Conservation (phyloP, 2,329 filamentous ascomycete species). For the Aspergillus sp. region DNA sequence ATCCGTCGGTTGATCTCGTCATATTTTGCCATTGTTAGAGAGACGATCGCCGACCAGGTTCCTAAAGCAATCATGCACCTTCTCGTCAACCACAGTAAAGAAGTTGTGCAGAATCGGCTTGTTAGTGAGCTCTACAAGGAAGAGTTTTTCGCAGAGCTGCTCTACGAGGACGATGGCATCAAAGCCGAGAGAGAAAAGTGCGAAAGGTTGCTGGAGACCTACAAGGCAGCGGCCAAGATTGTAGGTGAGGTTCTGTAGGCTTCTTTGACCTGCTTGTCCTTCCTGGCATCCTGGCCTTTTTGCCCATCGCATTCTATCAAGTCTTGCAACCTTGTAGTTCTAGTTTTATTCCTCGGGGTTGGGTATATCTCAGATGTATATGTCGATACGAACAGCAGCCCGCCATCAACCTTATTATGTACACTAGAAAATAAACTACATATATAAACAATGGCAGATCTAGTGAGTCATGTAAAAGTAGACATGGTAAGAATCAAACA, state of each 20-base stretch:
- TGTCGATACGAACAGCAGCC: background rate
- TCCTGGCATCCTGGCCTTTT: background rate
- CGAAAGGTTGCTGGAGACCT: constrained; percentile 91
- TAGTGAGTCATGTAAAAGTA: background rate
- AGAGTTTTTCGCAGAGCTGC: constrained; percentile 82
- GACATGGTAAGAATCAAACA: background rate
- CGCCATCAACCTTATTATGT: background rate
- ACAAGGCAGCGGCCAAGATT: constrained; percentile 97
- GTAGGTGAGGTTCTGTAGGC: constrained; percentile 87
- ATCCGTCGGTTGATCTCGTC: constrained; percentile 96
- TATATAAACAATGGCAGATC: background rate
- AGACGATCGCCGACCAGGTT: constrained; percentile 98
- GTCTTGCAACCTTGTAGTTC: background rate
- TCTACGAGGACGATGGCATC: constrained; percentile 97
- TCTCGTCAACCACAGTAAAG: constrained; percentile 96
- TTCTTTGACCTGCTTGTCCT: background rate
- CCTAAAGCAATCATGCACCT: constrained; percentile 99
- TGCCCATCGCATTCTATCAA: background rate
- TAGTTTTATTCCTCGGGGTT: background rate
- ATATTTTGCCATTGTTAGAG: constrained; percentile 98
- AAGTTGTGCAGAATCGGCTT: constrained; percentile 94
- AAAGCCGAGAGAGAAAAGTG: constrained; percentile 99
- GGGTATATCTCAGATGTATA: background rate
- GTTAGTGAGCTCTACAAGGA: constrained; percentile 97
- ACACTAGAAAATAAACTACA: background rate